Evolutionary conservation across 371 early-diverging fungal genomes (phyloP), one percentile per base, ranked within the genome.

Genomic region (Choanephora cucurbitarum): DNA sequence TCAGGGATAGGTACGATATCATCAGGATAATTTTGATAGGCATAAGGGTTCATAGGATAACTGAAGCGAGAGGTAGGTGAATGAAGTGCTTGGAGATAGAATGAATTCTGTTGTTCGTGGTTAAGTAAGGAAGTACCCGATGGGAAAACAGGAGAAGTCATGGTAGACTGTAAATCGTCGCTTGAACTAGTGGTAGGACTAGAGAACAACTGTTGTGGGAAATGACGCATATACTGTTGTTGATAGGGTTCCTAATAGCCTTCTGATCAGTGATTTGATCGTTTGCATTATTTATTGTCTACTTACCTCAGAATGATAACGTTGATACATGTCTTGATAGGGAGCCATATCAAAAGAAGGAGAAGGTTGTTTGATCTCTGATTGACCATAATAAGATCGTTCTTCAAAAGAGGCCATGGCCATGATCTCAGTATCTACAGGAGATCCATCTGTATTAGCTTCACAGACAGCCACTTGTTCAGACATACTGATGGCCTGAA

Each of bases 261-360:
- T n/a, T n/a, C n/a, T n/a, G n/a, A n/a, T n/a, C n/a, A n/a, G n/a
- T n/a, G n/a, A n/a, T n/a, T n/a, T n/a, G n/a, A n/a, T n/a, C n/a
- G n/a, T n/a, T n/a, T n/a, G n/a, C n/a, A n/a, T n/a, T n/a, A n/a
- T n/a, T n/a, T n/a, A n/a, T n/a, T n/a, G n/a, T n/a, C n/a, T n/a
- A n/a, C 32, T 43, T 24, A 60, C 60, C 60, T 60, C 54, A 1
- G 50, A 15, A 53, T 50, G 41, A 41, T 49, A 55, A 24, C 42
- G 62, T 33, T 61, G 56, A 40, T 69, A 62, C 48, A 69, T 64
- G 22, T 64, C 64, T 19, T 49, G 59, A 44, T 62, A 58, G 17
- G 32, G 19, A 32, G 50, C 44, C 47, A 68, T 60, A 47, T 64
- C 64, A 54, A 67, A 67, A 33, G 62, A 67, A 33, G 62, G 23